These are phyloP conservation scores for Fusarium incarnatum DNA, from an alignment of 2,329 filamentous ascomycete genomes.

Conservation along the genomic window DNA sequence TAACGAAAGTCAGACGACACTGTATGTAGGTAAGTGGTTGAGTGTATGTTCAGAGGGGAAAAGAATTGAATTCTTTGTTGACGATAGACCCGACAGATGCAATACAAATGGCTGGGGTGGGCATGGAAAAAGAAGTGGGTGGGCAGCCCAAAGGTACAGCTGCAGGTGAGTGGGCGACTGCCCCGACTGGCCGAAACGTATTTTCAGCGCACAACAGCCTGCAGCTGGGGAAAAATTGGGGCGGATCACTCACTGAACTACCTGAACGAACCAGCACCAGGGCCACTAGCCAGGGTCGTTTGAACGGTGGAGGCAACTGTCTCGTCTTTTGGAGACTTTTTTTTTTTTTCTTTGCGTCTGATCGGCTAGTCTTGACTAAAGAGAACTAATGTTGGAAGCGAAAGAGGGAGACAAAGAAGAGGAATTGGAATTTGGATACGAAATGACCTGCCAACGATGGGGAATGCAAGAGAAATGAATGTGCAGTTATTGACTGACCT, in stretches of 20 bases:
- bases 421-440: constrained; percentile 18
- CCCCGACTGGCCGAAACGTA: neutral
- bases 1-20: neutral
- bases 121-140: constrained; percentile 15
- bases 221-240: constrained; percentile 34
- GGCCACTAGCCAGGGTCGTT: neutral
- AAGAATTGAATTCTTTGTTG: constrained; percentile 11
- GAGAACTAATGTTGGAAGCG: neutral
- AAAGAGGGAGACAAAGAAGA: neutral
- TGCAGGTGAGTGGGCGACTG: neutral
- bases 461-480: constrained; percentile 34
- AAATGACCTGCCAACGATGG: constrained; percentile 18
- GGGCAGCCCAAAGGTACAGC: neutral
- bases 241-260: constrained; percentile 11
- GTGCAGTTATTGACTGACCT: neutral
- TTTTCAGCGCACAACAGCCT: constrained; percentile 20
- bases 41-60: constrained; percentile 1
- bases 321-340: constrained; percentile 7
- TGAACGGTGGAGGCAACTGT: constrained; percentile 13
- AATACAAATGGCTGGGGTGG: constrained; percentile 13
- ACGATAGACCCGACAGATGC: constrained; percentile 1
- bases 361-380: neutral
- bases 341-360: neutral
- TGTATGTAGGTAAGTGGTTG: constrained; percentile 1
- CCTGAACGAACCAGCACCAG: neutral